These are phyloP conservation scores for Pogostemon cablin DNA, from an alignment of 257 asterid species.

Conservation along the genomic window DNA sequence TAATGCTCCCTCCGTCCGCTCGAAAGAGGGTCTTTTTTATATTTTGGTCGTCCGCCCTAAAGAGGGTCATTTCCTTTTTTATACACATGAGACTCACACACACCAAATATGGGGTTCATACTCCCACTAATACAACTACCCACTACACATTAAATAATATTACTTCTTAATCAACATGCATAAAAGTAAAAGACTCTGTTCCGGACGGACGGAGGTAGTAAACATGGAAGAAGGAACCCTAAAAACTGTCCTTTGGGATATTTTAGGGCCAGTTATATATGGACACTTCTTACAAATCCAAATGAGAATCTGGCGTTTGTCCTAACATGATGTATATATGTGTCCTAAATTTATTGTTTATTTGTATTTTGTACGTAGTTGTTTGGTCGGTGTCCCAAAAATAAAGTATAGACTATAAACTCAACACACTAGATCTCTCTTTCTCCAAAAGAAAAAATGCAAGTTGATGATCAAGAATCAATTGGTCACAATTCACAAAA, in stretches of 20 bases:
- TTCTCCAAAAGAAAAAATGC: background rate
- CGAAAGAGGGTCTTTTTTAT: too few relatives aligned
- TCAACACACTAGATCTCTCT: background rate
- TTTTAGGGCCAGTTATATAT: slow-evolving; percentile 37
- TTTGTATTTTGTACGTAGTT: background rate
- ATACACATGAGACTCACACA: too few relatives aligned
- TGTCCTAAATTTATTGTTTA: background rate
- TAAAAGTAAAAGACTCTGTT: too few relatives aligned
- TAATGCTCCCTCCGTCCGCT: too few relatives aligned
- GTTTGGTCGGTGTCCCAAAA: slow-evolving; percentile 22
- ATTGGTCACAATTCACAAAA: slow-evolving; percentile 12
- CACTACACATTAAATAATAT: too few relatives aligned
- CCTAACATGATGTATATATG: background rate
- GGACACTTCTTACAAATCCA: slow-evolving; percentile 23
- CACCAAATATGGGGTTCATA: too few relatives aligned
- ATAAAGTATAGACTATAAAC: background rate
- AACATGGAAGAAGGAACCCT: background rate
- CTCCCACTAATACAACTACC: too few relatives aligned
- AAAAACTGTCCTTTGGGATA: slow-evolving; percentile 45
- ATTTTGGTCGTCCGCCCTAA: too few relatives aligned
- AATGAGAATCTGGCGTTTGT: slow-evolving; percentile 8
- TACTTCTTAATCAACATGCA: too few relatives aligned
- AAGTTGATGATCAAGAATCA: background rate
- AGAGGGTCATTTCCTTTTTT: too few relatives aligned
- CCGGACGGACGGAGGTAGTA: too few relatives aligned